Evolutionary conservation across 2,329 filamentous ascomycete species (phyloP), one percentile per base, ranked within the genome.

Genomic region (Claviceps spartinae): DNA sequence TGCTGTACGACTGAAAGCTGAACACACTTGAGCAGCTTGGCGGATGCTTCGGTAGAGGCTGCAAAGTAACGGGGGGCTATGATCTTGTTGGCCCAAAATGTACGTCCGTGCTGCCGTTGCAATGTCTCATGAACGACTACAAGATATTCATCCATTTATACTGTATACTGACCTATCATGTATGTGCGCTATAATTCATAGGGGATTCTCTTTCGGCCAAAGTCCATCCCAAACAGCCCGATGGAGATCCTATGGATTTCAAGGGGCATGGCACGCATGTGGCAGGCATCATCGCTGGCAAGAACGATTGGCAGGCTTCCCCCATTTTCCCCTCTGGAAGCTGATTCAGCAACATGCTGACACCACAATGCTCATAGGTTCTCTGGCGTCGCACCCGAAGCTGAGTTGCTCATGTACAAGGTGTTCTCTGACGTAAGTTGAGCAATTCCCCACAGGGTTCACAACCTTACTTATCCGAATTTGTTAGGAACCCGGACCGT

Each of bases 251-350:
- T 6, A 58, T 58, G 55, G 58, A 60, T 22, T 51, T 48, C 34
- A 49, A 58, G 26, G 57, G 58, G n/a, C 58, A 60, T 34, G 58
- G 51, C 11, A 54, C 53, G 18, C 50, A 59, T 47, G 71, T 73
- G 38, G 69, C 74, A 18, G 74, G 75, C 20, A 74, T 74, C 24
- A 69, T 77, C 55, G 73, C 67, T 26, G 74, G 72, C 16, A 65
- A 75, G 40, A 62, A 62, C 57, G 63, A 68, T 54, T 65, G 62
- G 64, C 60, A 54, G 50, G 48, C 24, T 22, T 7, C 2, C 20
- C 26, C 13, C 11, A 34, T 45, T 34, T 46, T 41, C 14, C 49
- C 54, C 11, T 18, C 48, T 0, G 58, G 7, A 38, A 2, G 18
- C 6, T 18, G 4, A 24, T 13, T 8, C 16, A 18, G 5, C 41